Evolutionary conservation across 75 land plant species (phyloP).

Genomic region (Azolla pinnata): DNA sequence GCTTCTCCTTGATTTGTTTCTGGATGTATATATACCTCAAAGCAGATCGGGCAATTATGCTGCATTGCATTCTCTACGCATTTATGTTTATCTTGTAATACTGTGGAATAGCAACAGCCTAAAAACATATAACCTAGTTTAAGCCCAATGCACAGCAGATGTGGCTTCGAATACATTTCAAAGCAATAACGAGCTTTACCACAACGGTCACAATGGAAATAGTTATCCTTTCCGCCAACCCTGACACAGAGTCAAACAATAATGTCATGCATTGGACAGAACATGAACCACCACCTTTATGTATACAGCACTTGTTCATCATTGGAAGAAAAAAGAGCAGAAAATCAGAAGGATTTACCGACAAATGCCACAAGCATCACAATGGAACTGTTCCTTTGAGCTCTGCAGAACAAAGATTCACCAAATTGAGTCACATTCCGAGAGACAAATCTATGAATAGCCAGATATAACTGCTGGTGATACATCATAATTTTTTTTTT

Average conservation of each 20-base stretch:
- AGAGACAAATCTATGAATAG: not conserved
- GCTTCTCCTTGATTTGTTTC: too few species aligned
- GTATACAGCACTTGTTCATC: too few species aligned
- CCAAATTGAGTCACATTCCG: not conserved
- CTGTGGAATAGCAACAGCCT: conserved; percentile 75
- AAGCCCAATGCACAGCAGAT: too few species aligned
- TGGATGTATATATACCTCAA: conserved; percentile 45
- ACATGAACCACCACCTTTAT: too few species aligned
- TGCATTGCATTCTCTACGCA: conserved; percentile 93
- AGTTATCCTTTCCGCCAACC: conserved; percentile 80
- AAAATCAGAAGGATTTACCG: conserved; percentile 32
- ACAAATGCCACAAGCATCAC: conserved; percentile 93
- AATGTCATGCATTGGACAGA: too few species aligned
- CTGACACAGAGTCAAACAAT: too few species aligned
- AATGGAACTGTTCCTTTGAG: conserved; percentile 76
- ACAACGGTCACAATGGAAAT: conserved; percentile 82
- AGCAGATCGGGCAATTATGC: conserved; percentile 88
- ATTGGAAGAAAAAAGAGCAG: too few species aligned
- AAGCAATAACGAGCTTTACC: too few species aligned
- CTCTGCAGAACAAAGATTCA: conserved; percentile 25
- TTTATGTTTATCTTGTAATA: conserved; percentile 41
- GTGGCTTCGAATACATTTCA: too few species aligned
- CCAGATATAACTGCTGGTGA: not conserved
- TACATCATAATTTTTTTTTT: not conserved
- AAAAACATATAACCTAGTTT: too few species aligned